These are phyloP conservation scores for Acanthamoeba sp. DNA, from an alignment of 208 protist species.

Conservation along the genomic window DNA sequence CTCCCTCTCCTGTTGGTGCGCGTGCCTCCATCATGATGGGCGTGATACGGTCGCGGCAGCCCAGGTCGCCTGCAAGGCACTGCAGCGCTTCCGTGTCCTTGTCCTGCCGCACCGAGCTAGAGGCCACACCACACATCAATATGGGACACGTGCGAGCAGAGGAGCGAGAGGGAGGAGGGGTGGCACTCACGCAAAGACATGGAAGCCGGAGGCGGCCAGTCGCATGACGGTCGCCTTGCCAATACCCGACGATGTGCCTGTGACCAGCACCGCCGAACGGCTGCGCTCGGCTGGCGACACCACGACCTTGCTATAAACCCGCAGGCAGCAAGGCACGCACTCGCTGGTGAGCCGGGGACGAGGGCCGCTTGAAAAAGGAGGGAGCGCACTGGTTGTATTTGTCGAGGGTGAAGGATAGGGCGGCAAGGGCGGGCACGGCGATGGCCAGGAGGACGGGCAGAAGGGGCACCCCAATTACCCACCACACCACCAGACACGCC, in stretches of 20 bases:
- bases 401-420: not conserved
- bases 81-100: not conserved
- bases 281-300: slow-evolving; percentile 11
- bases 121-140: not conserved
- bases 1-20: no score
- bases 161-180: not conserved
- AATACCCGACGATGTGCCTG: slow-evolving; percentile 42
- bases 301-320: not conserved
- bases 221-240: not conserved
- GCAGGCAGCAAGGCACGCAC: not conserved
- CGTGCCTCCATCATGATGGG: slow-evolving; percentile 28
- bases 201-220: not conserved
- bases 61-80: not conserved
- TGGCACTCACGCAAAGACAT: not conserved
- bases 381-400: slow-evolving; percentile 19
- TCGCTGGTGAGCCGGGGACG: no score
- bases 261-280: slow-evolving; percentile 6
- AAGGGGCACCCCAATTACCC: slow-evolving; percentile 20
- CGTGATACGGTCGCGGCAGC: not conserved
- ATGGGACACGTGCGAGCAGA: not conserved
- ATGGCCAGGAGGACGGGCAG: not conserved
- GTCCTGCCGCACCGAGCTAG: not conserved
- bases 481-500: not conserved
- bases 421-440: not conserved
- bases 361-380: no score